A percentile compares a stretch with the other conserved stretches of the same genome.
Evolutionary conservation across 164 flowering plant species (phyloP).

Genomic region (Umbilicus rupestris): DNA sequence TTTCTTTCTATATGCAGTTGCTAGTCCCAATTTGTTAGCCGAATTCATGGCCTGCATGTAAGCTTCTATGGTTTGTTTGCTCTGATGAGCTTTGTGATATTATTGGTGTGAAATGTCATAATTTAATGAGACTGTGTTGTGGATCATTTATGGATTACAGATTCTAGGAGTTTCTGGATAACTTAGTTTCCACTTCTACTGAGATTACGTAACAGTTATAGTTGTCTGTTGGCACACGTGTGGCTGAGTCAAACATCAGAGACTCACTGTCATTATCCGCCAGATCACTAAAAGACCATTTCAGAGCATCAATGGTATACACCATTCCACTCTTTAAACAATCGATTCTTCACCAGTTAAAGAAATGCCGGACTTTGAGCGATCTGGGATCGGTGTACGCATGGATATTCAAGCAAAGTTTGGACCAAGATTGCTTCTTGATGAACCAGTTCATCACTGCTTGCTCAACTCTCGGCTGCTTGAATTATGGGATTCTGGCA

Average conservation of each 20-base stretch:
- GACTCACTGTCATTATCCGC: too few relatives aligned
- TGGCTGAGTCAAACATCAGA: too few relatives aligned
- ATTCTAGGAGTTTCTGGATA: too few relatives aligned
- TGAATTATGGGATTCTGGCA: conserved; percentile 36
- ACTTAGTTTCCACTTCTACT: too few relatives aligned
- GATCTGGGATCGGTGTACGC: conserved; percentile 36
- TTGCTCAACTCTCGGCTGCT: conserved; percentile 25
- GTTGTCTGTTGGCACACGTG: too few relatives aligned
- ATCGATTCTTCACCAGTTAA: conserved; percentile 19
- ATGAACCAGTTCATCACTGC: conserved; percentile 51
- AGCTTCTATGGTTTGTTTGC: not conserved
- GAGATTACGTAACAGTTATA: too few relatives aligned
- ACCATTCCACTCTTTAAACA: not conserved
- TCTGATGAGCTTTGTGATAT: too few relatives aligned
- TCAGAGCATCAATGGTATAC: not conserved
- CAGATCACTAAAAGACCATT: too few relatives aligned
- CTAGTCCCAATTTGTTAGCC: not conserved
- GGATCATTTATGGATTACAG: too few relatives aligned
- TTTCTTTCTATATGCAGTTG: not conserved
- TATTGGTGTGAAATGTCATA: too few relatives aligned
- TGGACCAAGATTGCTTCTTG: conserved; percentile 43
- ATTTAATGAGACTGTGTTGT: too few relatives aligned
- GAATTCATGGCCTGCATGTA: not conserved
- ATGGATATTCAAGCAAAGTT: conserved; percentile 36
- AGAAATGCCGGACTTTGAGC: conserved; percentile 24